phyloP scores from a whole-genome alignment of 768 basidiomycete species.

The Mrakia frigida region DNA sequence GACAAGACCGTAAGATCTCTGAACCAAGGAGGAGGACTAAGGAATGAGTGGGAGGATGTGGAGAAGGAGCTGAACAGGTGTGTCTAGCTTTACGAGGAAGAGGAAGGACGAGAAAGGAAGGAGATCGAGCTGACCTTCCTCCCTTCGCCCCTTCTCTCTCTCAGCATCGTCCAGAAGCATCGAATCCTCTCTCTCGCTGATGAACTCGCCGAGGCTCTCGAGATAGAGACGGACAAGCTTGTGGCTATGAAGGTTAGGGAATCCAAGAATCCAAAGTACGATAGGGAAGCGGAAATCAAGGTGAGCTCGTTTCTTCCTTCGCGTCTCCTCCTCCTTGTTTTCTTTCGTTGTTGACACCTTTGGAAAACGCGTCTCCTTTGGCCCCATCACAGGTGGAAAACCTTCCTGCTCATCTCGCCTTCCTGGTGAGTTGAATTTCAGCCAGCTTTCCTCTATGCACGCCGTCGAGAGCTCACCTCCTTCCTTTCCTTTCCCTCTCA shows the following conservation, averaged over 20 bases:
- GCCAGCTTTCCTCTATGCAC: not conserved
- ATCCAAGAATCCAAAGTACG: not conserved
- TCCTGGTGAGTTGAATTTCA: not conserved
- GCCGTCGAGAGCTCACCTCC: not conserved
- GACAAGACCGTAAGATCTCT: not conserved
- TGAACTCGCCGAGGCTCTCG: constrained; percentile 2
- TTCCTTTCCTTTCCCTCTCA: not conserved
- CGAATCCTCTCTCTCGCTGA: not conserved
- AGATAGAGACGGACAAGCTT: not conserved
- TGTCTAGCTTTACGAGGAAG: not conserved
- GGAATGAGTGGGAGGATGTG: constrained; percentile 4
- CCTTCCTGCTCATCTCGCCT: constrained; percentile 1
- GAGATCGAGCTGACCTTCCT: not conserved
- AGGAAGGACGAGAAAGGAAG: not conserved
- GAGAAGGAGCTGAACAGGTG: not conserved
- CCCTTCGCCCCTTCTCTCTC: not conserved
- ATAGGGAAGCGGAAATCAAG: not conserved
- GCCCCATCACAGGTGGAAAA: constrained; percentile 11
- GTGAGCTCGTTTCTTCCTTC: not conserved
- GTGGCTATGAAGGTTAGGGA: not conserved
- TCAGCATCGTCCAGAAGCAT: not conserved
- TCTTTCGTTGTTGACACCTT: not conserved
- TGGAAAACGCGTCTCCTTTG: not conserved
- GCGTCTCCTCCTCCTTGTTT: not conserved
- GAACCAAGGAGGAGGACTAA: not conserved